phyloP scores from a whole-genome alignment of 176 grass and related monocot genomes.

The Raddia guianensis region DNA sequence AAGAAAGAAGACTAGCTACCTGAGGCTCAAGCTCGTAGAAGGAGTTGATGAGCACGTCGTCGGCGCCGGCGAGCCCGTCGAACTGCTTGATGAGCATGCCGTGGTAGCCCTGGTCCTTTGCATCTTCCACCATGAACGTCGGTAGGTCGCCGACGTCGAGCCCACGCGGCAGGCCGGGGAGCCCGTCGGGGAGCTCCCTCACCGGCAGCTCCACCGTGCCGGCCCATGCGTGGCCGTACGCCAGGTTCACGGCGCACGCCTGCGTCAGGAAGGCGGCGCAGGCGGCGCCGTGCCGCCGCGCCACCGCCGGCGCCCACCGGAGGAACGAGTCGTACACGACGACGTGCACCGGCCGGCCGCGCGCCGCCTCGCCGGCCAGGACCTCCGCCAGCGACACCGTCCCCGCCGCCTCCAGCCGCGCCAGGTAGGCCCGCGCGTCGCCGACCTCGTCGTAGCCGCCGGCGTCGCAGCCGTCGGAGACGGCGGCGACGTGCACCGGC shows the following conservation, averaged over 20 bases:
- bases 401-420: slow-evolving; percentile 40
- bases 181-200: slow-evolving; percentile 8
- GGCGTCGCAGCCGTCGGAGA: slow-evolving; percentile 36
- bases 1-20: background rate
- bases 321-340: slow-evolving; percentile 68
- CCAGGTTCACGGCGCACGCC: slow-evolving; percentile 49
- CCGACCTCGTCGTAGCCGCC: slow-evolving; percentile 31
- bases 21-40: slow-evolving; percentile 61
- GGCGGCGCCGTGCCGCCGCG: slow-evolving; percentile 17
- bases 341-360: slow-evolving; percentile 46
- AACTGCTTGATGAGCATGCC: slow-evolving; percentile 59
- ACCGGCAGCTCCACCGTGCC: slow-evolving; percentile 45
- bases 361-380: slow-evolving; percentile 42
- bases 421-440: slow-evolving; percentile 45
- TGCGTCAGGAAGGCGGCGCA: slow-evolving; percentile 69
- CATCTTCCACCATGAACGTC: slow-evolving; percentile 36
- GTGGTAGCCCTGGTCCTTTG: slow-evolving; percentile 15
- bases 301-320: slow-evolving; percentile 49
- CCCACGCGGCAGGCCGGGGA: slow-evolving; percentile 37
- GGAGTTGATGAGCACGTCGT: slow-evolving; percentile 66
- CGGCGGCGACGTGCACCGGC: slow-evolving; percentile 7
- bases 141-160: slow-evolving; percentile 54
- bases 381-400: slow-evolving; percentile 48
- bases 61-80: slow-evolving; percentile 37
- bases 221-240: slow-evolving; percentile 51